Percentiles rank a stretch among this genome's conserved stretches.
Conservation (phyloP, 495 filamentous ascomycete genomes). For the Trichodelitschia bisporula region DNA sequence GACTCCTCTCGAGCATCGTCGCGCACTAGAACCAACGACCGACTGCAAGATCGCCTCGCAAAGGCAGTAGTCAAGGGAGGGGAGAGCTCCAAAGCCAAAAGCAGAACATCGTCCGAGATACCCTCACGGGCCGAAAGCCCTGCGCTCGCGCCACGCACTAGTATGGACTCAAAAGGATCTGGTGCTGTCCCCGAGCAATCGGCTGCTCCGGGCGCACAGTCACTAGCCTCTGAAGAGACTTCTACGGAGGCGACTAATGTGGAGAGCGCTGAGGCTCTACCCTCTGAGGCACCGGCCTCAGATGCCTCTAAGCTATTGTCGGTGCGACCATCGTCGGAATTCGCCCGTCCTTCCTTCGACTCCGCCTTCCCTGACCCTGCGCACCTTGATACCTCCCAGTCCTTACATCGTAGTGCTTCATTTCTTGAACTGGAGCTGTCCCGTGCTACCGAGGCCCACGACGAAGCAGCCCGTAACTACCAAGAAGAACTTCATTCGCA, state of each 20-base stretch:
- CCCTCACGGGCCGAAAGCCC: slow-evolving; percentile 9
- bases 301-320: too few species aligned
- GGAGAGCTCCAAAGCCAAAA: slow-evolving; percentile 9
- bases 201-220: too few species aligned
- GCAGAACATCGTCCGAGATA: slow-evolving; percentile 8
- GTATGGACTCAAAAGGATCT: slow-evolving; percentile 10
- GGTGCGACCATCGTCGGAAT: slow-evolving; percentile 1
- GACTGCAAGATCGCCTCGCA: slow-evolving; percentile 69
- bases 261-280: too few species aligned
- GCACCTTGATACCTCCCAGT: slow-evolving; percentile 14
- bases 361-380: slow-evolving; percentile 18
- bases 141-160: slow-evolving; percentile 7
- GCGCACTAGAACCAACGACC: slow-evolving; percentile 34
- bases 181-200: too few species aligned
- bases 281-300: too few species aligned
- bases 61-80: slow-evolving; percentile 25
- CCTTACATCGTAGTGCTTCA: slow-evolving; percentile 2
- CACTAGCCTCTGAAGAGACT: too few species aligned
- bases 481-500: slow-evolving; percentile 64
- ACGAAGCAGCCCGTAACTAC: slow-evolving; percentile 33
- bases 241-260: too few species aligned
- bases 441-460: slow-evolving; percentile 29
- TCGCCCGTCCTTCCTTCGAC: slow-evolving; percentile 10
- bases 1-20: slow-evolving; percentile 11
- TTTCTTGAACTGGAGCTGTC: slow-evolving; percentile 14